These are phyloP conservation scores for Corynascus novoguineensis DNA, from an alignment of 495 filamentous ascomycete species.

Conservation along the genomic window DNA sequence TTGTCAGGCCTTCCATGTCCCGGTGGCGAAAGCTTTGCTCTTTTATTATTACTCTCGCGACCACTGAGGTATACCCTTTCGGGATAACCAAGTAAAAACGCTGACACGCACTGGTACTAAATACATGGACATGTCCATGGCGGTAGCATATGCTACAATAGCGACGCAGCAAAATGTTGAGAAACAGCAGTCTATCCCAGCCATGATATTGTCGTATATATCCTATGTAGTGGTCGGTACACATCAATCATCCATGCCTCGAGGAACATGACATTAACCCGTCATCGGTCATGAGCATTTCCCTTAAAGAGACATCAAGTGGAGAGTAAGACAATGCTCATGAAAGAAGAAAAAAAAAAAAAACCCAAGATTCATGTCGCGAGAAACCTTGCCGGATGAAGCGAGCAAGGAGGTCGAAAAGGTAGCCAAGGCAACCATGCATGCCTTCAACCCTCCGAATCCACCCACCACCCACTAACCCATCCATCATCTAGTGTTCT, in stretches of 20 bases:
- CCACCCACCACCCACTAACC: not conserved
- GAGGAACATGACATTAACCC: not conserved
- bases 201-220: constrained; percentile 6
- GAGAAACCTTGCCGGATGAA: not conserved
- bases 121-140: too few relatives aligned
- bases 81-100: too few relatives aligned
- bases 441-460: not conserved
- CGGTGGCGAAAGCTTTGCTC: too few relatives aligned
- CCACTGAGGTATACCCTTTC: too few relatives aligned
- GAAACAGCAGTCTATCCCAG: not conserved
- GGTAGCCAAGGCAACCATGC: not conserved
- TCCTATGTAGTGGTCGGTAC: not conserved
- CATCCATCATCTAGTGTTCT: not conserved
- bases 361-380: not conserved
- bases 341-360: not conserved
- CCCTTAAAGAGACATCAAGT: not conserved
- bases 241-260: constrained; percentile 12
- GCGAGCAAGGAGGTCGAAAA: not conserved
- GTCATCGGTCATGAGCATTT: constrained; percentile 2
- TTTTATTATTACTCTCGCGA: too few relatives aligned
- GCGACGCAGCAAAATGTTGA: not conserved
- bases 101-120: too few relatives aligned
- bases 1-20: too few relatives aligned
- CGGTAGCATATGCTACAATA: too few relatives aligned
- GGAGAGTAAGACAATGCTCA: not conserved